Evolutionary conservation across 2,329 filamentous ascomycete species (phyloP).

Genomic region (Trichophyton mentagrophytes): DNA sequence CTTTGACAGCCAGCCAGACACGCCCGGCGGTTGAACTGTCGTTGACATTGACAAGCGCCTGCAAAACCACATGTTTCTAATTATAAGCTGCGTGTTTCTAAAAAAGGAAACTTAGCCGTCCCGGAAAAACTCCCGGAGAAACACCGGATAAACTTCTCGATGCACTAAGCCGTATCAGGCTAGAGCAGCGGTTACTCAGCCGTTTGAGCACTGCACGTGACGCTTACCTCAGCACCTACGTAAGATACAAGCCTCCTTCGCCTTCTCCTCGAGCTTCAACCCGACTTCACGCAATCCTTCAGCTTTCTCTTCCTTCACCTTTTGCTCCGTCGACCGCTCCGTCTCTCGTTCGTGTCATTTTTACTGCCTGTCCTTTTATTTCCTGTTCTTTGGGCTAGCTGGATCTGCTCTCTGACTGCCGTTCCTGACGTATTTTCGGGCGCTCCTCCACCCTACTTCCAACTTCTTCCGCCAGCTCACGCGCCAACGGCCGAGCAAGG

Average conservation of each 20-base stretch:
- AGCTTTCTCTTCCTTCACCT: conserved; percentile 1
- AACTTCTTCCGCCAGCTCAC: neutral
- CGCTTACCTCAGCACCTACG: neutral
- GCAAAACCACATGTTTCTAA: neutral
- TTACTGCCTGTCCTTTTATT: neutral
- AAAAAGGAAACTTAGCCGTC: neutral
- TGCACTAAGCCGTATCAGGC: neutral
- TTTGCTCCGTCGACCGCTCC: neutral
- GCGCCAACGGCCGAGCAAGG: neutral
- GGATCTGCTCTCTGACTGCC: neutral
- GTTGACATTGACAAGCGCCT: neutral
- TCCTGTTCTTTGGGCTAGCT: neutral
- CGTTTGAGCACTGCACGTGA: neutral
- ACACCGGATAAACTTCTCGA: neutral
- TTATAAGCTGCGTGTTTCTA: neutral
- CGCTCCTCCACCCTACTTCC: neutral
- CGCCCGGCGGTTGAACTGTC: neutral
- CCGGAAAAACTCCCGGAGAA: neutral
- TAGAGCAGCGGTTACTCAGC: neutral
- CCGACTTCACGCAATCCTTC: neutral
- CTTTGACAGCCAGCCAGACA: too few relatives aligned
- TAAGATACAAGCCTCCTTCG: neutral
- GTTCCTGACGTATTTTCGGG: neutral
- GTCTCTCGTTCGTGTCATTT: conserved; percentile 1
- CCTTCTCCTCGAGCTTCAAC: neutral